These are phyloP conservation scores for Pythium utonaiense DNA, from an alignment of 352 stramenopile species.

Conservation along the genomic window DNA sequence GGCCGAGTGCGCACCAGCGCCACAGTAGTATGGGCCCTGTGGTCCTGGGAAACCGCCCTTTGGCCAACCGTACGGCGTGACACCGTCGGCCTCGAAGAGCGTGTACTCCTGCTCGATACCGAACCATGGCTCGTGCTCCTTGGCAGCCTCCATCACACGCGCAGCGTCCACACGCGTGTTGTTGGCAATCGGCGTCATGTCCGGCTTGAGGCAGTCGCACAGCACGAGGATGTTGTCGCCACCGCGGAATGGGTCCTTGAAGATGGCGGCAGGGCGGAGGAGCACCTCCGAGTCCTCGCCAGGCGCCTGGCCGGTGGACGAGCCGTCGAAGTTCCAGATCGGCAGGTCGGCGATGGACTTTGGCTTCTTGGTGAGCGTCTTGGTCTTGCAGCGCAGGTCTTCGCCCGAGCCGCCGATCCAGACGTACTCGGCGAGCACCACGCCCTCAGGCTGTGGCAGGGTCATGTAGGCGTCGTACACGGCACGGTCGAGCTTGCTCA, in stretches of 20 bases:
- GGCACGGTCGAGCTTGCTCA: conserved; percentile 80
- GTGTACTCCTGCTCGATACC: conserved; percentile 98
- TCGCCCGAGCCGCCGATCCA: conserved; percentile 94
- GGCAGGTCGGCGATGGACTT: conserved; percentile 81
- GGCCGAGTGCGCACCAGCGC: conserved; percentile 93
- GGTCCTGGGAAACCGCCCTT: conserved; percentile 86
- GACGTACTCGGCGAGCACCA: conserved; percentile 91
- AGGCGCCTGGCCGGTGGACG: conserved; percentile 94
- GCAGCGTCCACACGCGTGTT: conserved; percentile 87
- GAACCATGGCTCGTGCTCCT: conserved; percentile 86
- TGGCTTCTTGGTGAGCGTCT: conserved; percentile 80
- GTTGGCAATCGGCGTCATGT: conserved; percentile 89
- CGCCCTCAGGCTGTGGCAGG: conserved; percentile 40
- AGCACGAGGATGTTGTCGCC: conserved; percentile 96
- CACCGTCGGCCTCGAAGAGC: conserved; percentile 86
- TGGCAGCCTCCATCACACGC: conserved; percentile 67
- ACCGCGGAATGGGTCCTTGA: conserved; percentile 95
- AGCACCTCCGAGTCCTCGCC: conserved; percentile 97
- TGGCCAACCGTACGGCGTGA: conserved; percentile 91
- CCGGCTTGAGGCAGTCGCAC: conserved; percentile 96
- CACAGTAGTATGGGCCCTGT: conserved; percentile 93
- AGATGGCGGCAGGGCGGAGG: conserved; percentile 90
- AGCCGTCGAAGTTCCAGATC: conserved; percentile 98
- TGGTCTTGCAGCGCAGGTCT: conserved; percentile 92
- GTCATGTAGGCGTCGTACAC: conserved; percentile 82